Base-by-base conservation (phyloP, 106 monocot species). In the Vanilla planifolia region DNA sequence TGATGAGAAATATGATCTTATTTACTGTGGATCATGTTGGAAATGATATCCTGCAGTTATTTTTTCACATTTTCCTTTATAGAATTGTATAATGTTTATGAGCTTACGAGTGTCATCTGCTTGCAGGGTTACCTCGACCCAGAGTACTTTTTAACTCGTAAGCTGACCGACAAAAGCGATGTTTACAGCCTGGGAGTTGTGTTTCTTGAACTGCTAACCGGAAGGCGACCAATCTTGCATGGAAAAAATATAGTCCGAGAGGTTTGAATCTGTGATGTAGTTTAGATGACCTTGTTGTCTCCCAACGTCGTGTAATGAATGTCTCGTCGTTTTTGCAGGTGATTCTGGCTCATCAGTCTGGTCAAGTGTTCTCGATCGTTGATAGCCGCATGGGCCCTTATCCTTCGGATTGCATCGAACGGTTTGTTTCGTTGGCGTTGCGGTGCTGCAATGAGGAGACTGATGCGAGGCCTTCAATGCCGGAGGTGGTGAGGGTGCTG, bases 101-200 rank as follows among this genome's bases (percentile, higher is more conserved):
- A n/a, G 4, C 17, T 37, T 37, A 60, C 26, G 56, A 11, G 53
- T 68, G 20, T 16, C 13, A 55, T 43, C 40, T 64, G 42, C 8
- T 80, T 67, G 59, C 77, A 90, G 90, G 95, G 95, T 67, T 96
- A 96, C 59, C 84, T 96, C 63, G 95, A 96, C 77, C 95, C 95
- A 41, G 90, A 96, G 70, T 96, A 96, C 68, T 96, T 96, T 76
- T 51, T 96, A 27, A 96, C 95, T 42, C 90, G 87, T 66, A 87
- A 90, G 74, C 68, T 96, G 22, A 96, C 95, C 0, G 95, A 96
- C 59, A 96, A 89, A 77, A 96, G 90, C 40, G 95, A 96, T 71
- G 95, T 96, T 8, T 96, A 96, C 64, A 96, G 95, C 45, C 84
- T 96, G 47, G 95, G 95, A 39, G 86, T 96, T 42, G 95, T 96